Base-by-base conservation (phyloP, 2,329 filamentous ascomycete species). In the Mycogone perniciosa region DNA sequence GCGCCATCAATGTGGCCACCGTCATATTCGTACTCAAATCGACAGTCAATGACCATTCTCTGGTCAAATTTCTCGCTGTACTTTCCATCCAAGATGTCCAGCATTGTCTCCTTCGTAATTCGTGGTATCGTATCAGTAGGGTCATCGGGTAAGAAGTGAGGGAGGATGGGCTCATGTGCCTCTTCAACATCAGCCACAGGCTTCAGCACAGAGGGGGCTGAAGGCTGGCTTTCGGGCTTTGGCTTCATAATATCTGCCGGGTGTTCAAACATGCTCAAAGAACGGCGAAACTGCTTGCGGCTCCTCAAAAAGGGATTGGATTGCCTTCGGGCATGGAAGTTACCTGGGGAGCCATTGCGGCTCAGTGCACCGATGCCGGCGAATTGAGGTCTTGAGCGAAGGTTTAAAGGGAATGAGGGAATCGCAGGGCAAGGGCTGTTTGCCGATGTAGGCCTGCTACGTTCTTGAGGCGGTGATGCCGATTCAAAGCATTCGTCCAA, bases 21-120 rank as follows among this genome's bases (percentile, higher is more conserved):
- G 11, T 96, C 86, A 66, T 95, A 99, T 71, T 99, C 93, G 68
- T 99, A 99, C 76, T 99, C 93, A 66, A 99, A 99, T 20, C 93
- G 88, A 68, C 93, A 99, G 69, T 99, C 93, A 62, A 99, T 86
- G 62, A 99, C 79, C 69, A 95, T 81, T 66, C 89, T 85, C 65
- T 91, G 81, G 54, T 90, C 84, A 67, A 88, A 97, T 27, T 81
- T 69, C 29, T 84, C 77, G 61, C 83, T 81, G 70, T 85, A 96
- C 60, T 88, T 86, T 54, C 90, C 90, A 67, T 96, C 87, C 55
- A 99, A 77, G 34, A 99, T 80, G n/a, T 90, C 81, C 50, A 96
- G 72, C 66, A 99, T 79, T 3, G 90, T 96, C 45, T 83, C 77
- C 64, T 85, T 84, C 51, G 83, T 82, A 63, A 99, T 96, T 57